Evolutionary conservation across 495 filamentous ascomycete genomes (phyloP).

Genomic region (Wilcoxina mikolae): DNA sequence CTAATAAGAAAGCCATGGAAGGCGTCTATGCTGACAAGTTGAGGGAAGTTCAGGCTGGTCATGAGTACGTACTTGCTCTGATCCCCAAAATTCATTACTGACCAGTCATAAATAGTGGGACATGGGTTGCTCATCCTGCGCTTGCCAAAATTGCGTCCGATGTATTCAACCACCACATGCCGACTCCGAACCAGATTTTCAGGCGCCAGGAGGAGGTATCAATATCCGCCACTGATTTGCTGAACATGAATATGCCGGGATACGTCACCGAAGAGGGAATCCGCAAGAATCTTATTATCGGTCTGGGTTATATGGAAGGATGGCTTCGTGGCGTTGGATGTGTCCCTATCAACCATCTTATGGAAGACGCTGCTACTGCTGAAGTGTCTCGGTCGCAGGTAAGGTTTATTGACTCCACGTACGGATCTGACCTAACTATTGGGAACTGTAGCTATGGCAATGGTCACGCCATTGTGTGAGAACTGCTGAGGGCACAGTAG

Average conservation of each 20-base stretch:
- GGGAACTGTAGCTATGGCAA: slow-evolving; percentile 73
- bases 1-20: slow-evolving; percentile 90
- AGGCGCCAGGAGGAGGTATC: slow-evolving; percentile 77
- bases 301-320: slow-evolving; percentile 95
- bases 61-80: slow-evolving; percentile 43
- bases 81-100: slow-evolving; percentile 6
- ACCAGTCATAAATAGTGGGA: slow-evolving; percentile 17
- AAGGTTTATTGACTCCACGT: not conserved
- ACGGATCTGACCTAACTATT: not conserved
- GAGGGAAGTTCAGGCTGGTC: slow-evolving; percentile 83
- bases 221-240: slow-evolving; percentile 73
- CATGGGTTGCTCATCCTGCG: slow-evolving; percentile 81
- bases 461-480: slow-evolving; percentile 77
- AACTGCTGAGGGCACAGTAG: slow-evolving; percentile 78
- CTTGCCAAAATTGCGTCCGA: slow-evolving; percentile 78
- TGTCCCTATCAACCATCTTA: slow-evolving; percentile 97
- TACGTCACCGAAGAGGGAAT: slow-evolving; percentile 90
- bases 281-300: slow-evolving; percentile 95
- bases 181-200: slow-evolving; percentile 93
- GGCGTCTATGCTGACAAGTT: slow-evolving; percentile 90
- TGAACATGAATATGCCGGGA: slow-evolving; percentile 97
- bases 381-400: slow-evolving; percentile 67
- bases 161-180: slow-evolving; percentile 98
- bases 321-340: slow-evolving; percentile 93
- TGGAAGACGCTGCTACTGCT: slow-evolving; percentile 97